Percentiles rank a stretch among this genome's conserved stretches.
Conservation (phyloP, 139 green algal genomes). For the Raphidocelis subcapitata region DNA sequence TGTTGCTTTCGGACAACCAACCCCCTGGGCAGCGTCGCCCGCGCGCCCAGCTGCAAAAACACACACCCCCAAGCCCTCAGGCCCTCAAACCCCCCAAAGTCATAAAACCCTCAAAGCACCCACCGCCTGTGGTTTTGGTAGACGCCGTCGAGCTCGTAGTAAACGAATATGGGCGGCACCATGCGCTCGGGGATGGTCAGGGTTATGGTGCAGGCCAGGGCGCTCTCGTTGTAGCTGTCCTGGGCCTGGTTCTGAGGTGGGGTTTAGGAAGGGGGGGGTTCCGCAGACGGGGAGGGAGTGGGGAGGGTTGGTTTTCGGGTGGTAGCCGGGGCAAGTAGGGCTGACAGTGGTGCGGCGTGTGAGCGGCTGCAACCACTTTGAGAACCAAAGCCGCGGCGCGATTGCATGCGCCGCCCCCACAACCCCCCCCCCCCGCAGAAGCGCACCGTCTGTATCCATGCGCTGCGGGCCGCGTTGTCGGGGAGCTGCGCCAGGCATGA, state of each 20-base stretch:
- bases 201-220: conserved; percentile 44
- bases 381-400: too few relatives aligned
- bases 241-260: conserved; percentile 4
- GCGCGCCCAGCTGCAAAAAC: too few relatives aligned
- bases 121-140: conserved; percentile 93
- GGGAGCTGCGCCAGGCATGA: conserved; percentile 28
- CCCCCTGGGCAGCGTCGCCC: too few relatives aligned
- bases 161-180: conserved; percentile 83
- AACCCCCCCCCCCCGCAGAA: not conserved
- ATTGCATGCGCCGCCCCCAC: too few relatives aligned
- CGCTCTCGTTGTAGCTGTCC: conserved; percentile 23
- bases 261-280: too few relatives aligned
- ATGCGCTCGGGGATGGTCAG: conserved; percentile 50
- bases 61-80: too few relatives aligned
- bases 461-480: not conserved
- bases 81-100: too few relatives aligned
- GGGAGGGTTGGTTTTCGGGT: not conserved
- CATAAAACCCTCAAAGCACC: too few relatives aligned
- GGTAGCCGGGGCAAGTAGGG: too few relatives aligned
- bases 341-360: too few relatives aligned
- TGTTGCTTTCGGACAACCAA: too few relatives aligned
- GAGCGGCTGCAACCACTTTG: too few relatives aligned
- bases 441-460: not conserved
- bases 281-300: not conserved
- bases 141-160: conserved; percentile 87